A percentile compares a stretch with the other conserved stretches of the same genome.
phyloP scores from a whole-genome alignment of 2,329 filamentous ascomycete species.

The Westerdykella aurantiaca region DNA sequence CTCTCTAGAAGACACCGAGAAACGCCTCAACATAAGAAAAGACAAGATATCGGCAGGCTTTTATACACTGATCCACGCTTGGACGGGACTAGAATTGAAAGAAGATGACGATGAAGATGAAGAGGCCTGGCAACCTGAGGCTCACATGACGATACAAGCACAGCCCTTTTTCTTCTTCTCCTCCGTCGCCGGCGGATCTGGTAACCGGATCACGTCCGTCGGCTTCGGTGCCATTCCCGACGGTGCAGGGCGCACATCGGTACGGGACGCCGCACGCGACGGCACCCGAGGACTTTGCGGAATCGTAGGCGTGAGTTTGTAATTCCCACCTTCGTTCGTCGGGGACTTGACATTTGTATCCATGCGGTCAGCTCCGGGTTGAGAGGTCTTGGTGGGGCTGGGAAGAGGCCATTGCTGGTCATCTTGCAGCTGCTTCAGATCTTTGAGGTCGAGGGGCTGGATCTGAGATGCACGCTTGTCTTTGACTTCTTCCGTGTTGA shows the following conservation, averaged over 20 bases:
- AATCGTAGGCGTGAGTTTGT: constrained; percentile 46
- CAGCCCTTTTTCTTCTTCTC: constrained; percentile 58
- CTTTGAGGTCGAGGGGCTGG: constrained; percentile 25
- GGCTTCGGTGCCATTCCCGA: constrained; percentile 23
- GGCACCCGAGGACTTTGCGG: constrained; percentile 25
- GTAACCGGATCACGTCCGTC: constrained; percentile 45
- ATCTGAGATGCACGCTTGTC: constrained; percentile 30
- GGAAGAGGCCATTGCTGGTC: constrained; percentile 33
- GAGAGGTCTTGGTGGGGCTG: constrained; percentile 24
- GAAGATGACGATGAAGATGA: background rate
- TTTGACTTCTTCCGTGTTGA: constrained; percentile 58
- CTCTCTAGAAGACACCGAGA: too few species aligned
- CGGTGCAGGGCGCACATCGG: constrained; percentile 13
- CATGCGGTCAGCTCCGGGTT: constrained; percentile 15
- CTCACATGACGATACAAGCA: constrained; percentile 69
- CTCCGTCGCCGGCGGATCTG: constrained; percentile 50
- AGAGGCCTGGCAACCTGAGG: too few species aligned
- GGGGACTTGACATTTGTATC: constrained; percentile 25
- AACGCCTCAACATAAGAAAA: too few species aligned
- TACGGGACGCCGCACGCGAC: constrained; percentile 12
- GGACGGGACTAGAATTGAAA: too few species aligned
- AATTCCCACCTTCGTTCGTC: constrained; percentile 40
- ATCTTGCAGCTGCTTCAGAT: constrained; percentile 24
- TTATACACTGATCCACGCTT: too few species aligned
- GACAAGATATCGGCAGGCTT: too few species aligned